Conservation (phyloP, 2,329 filamentous ascomycete species). For the Ceratocystis smalleyi region DNA sequence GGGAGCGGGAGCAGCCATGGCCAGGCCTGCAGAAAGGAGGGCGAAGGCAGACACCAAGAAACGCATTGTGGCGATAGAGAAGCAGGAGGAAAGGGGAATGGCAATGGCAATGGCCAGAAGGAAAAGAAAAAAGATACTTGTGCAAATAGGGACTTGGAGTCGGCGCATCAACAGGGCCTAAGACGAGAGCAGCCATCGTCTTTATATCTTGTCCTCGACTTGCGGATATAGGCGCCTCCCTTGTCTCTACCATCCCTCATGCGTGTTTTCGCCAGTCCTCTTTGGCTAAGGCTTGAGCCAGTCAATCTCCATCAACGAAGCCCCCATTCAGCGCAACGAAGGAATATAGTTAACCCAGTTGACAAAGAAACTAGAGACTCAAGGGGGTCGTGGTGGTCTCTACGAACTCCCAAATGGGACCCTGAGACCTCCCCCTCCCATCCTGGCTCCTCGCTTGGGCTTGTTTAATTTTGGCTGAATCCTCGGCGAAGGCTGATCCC, state of each 20-base stretch:
- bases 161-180: background rate
- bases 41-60: background rate
- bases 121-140: background rate
- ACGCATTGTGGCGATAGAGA: slow-evolving; percentile 7
- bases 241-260: background rate
- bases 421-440: background rate
- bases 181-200: background rate
- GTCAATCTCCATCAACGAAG: background rate
- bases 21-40: slow-evolving; percentile 1
- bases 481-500: background rate
- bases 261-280: background rate
- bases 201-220: background rate
- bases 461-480: slow-evolving; percentile 3
- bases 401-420: background rate
- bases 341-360: background rate
- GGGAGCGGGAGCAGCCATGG: slow-evolving; percentile 6
- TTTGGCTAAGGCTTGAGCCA: background rate
- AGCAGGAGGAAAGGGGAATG: background rate
- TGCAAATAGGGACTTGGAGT: background rate
- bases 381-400: background rate
- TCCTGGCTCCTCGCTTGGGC: background rate
- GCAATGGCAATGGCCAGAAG: background rate
- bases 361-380: background rate
- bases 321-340: background rate
- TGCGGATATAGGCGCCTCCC: background rate